Evolutionary conservation across 805 yeast species (phyloP).

Genomic region (Tetrapisispora pingtungensis): DNA sequence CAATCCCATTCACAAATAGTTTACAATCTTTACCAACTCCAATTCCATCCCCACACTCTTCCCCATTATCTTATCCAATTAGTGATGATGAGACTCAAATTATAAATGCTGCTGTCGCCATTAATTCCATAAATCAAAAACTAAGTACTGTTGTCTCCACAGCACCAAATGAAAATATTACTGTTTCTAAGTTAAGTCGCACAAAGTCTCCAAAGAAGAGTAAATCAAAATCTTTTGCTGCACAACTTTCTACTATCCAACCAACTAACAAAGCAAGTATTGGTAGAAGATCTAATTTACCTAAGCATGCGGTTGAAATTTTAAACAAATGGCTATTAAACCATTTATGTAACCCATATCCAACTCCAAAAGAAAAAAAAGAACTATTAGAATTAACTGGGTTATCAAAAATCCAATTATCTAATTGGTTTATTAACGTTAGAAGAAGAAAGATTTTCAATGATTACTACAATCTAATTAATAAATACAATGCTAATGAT

Average conservation of each 20-base stretch:
- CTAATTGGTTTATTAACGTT: conserved; percentile 85
- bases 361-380: conserved; percentile 68
- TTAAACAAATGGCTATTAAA: conserved; percentile 64
- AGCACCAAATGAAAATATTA: background rate
- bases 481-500: background rate
- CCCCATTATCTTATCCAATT: background rate
- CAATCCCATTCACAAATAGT: background rate
- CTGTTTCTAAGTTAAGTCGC: background rate
- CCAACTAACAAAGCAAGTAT: background rate
- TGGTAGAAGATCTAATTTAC: conserved; percentile 57
- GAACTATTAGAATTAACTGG: conserved; percentile 64
- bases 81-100: conserved; percentile 2
- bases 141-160: background rate
- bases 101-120: conserved; percentile 3
- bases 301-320: conserved; percentile 66
- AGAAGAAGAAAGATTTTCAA: conserved; percentile 57
- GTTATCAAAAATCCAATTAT: conserved; percentile 66
- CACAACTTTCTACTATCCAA: background rate
- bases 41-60: conserved; percentile 2
- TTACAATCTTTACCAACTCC: conserved; percentile 1
- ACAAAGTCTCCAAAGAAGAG: background rate
- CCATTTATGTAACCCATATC: conserved; percentile 75
- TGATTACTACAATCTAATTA: conserved; percentile 21
- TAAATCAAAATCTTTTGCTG: background rate
- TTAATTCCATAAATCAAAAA: conserved; percentile 1